Base-by-base conservation (phyloP, 805 yeast species). In the Grigorovia humatica region DNA sequence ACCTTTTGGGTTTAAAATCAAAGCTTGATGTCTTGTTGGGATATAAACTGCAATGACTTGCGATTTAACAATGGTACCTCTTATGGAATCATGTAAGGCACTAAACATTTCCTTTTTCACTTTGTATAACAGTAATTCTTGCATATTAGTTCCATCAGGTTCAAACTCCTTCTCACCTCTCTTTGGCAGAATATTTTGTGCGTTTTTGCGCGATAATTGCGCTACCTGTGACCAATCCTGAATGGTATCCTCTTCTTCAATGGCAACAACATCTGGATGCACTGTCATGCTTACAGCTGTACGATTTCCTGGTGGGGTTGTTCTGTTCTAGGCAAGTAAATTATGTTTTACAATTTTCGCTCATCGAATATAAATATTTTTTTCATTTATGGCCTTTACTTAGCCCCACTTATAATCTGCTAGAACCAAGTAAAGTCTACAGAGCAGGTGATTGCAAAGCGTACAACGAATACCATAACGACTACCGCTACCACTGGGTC, bases 101-200 rank as follows among this genome's bases (percentile, higher is more conserved):
- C 71, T 69, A 61, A 78, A 88, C 96, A 90, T 89, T 30, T 83
- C 81, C 32, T 76, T 68, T 50, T 86, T 71, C 11, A 91, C 80
- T 27, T 71, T 72, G 11, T 70, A 68, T 4, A 90, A 71, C 17
- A 70, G 65, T 4, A 62, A 53, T 4, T 59, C 63, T 63, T 86
- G 93, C 6, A 71, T 62, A 6, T 60, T 58, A 0, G 89, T 82
- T 0, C 87, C 88, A 62, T 84, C 91, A 0, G 95, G 96, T 54
- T 82, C 95, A 57, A 81, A 85, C 57, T 87, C 96, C 63, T 90
- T 90, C 52, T 81, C 89, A 1, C 96, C 96, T 54, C 91, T 70
- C 57, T 81, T 84, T 2, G 90, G 90, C 1, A 82, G 52, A 38
- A 54, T 41, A 27, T 63, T 52, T 0, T 63, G 44, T 1, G 59